Evolutionary conservation across 2,329 filamentous ascomycete genomes (phyloP), one percentile per base, ranked within the genome.

Genomic region (Ophiocordyceps sinensis): DNA sequence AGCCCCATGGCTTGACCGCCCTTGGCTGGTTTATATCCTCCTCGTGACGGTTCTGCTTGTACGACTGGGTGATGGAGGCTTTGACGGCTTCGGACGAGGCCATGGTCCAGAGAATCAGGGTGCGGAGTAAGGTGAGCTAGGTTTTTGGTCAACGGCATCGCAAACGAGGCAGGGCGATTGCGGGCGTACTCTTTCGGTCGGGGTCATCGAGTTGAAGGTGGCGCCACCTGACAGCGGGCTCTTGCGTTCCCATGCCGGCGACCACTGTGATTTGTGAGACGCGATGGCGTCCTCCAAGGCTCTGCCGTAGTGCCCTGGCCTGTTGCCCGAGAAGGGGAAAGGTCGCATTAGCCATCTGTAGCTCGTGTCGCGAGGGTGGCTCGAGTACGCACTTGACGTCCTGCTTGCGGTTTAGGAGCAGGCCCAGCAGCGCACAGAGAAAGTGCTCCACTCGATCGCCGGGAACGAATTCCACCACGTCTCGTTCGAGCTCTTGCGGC

Each of bases 321-420:
- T 98, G 51, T 35, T 45, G 13, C 30, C 12, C n/a, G n/a, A 9
- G 5, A 35, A 17, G 19, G 19, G 26, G n/a, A 40, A 21, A 26
- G 23, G 19, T n/a, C 5, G 26, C 3, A 11, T 7, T 19, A 26
- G 23, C 28, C 8, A 39, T 13, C 12, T 17, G 12, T 29, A 8
- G 23, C 5, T 32, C 12, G 12, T 6, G 30, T 13, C 30, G n/a
- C 30, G 12, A 31, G 30, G n/a, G 23, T 26, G 5, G 32, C 14
- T 15, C 9, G 32, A 17, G 5, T 41, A 29, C 40, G 23, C 76
- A 96, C 91, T 98, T 94, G 58, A 96, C 85, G 65, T 94, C 88
- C 60, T 98, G 94, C 70, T 98, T 96, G 61, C 91, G 81, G 63
- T 98, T 98, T 54, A 98, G 71, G 42, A 95, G 76, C 52, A 98